Conservation (phyloP, 2,329 filamentous ascomycete species). For the Colletotrichum tabaci region DNA sequence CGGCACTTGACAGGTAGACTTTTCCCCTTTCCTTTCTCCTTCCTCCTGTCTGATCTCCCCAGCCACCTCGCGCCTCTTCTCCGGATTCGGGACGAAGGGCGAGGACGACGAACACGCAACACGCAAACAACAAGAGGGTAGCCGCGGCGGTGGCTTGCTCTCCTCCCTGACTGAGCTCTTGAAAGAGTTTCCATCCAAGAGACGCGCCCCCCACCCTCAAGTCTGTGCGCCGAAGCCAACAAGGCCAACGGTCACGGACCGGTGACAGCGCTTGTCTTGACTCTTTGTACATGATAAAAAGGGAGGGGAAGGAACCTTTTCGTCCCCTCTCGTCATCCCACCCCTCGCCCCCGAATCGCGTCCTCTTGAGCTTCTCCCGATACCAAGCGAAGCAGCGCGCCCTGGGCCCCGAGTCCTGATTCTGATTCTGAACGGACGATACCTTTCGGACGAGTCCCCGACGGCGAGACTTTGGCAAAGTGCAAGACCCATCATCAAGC, state of each 20-base stretch:
- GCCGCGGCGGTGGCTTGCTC: constrained; percentile 9
- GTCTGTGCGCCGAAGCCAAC: constrained; percentile 36
- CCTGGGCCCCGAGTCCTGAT: no score
- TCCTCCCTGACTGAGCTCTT: not conserved
- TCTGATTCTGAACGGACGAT: constrained; percentile 4
- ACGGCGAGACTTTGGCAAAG: not conserved
- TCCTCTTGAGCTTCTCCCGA: not conserved
- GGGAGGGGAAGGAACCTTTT: constrained; percentile 13
- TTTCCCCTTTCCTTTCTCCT: not conserved
- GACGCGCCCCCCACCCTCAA: not conserved
- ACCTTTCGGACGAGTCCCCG: constrained; percentile 10
- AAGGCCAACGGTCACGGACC: not conserved
- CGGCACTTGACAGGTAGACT: constrained; percentile 11
- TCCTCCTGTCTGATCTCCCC: constrained; percentile 2
- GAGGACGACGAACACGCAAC: not conserved
- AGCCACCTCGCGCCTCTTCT: constrained; percentile 7
- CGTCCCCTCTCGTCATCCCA: constrained; percentile 3
- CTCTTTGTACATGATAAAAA: constrained; percentile 17
- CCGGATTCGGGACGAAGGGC: constrained; percentile 4
- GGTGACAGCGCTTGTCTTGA: not conserved
- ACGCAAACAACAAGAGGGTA: constrained; percentile 2
- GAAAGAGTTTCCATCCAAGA: constrained; percentile 1
- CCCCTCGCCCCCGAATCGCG: constrained; percentile 3
- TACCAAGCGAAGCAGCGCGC: constrained; percentile 1
- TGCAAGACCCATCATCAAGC: not conserved